Conservation (phyloP, 441 rosid genomes). For the Mallotus repandus region DNA sequence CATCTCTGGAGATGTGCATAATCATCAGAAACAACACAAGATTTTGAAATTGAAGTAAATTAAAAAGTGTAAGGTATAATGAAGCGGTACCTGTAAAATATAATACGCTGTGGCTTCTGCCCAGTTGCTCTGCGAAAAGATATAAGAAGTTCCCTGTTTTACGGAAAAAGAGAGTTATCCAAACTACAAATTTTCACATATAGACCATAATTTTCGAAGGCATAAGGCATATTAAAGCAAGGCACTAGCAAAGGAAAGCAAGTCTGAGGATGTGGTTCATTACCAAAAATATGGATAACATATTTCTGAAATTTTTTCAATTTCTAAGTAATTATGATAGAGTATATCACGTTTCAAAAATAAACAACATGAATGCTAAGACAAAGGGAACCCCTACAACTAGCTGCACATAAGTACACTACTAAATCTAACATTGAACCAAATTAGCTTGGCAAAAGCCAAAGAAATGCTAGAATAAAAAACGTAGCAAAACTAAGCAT, state of each 20-base stretch:
- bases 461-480: neutral
- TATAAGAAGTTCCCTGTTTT: constrained; percentile 77
- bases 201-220: neutral
- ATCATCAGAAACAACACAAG: neutral
- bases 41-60: neutral
- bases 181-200: neutral
- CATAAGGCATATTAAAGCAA: no score
- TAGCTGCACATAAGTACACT: neutral
- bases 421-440: no score
- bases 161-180: neutral
- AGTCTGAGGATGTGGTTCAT: neutral
- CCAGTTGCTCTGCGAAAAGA: constrained; percentile 91
- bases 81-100: constrained; percentile 68
- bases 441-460: neutral
- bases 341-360: no score
- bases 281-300: neutral
- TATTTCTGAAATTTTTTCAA: neutral
- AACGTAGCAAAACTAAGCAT: neutral
- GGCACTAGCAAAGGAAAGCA: no score
- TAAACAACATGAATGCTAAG: neutral
- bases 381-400: neutral
- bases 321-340: no score
- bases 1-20: constrained; percentile 55
- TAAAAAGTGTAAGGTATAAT: neutral
- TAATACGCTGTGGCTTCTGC: constrained; percentile 83